Conservation (phyloP, 306 rosid genomes). For the Quercus wislizeni region DNA sequence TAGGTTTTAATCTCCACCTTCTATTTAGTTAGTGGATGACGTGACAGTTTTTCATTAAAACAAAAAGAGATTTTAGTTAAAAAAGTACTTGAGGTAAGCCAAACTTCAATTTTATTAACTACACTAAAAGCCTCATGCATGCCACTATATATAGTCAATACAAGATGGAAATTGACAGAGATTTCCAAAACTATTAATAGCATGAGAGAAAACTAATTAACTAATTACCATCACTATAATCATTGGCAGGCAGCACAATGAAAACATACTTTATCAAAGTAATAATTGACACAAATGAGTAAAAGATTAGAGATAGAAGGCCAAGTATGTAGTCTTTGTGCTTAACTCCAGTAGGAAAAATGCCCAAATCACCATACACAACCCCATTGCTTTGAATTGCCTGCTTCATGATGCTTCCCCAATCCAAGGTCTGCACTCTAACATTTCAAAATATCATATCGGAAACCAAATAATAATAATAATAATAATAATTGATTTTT, state of each 20-base stretch:
- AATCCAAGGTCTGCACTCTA: neutral
- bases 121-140: no score
- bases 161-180: no score
- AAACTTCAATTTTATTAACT: no score
- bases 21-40: no score
- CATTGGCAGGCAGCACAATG: slow-evolving; percentile 27
- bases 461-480: neutral
- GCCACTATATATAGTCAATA: no score
- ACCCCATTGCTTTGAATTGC: slow-evolving; percentile 29
- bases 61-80: no score
- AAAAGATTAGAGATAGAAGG: slow-evolving; percentile 16
- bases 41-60: no score
- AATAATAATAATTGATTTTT: neutral
- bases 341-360: slow-evolving; percentile 12
- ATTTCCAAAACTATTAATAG: no score
- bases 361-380: slow-evolving; percentile 29
- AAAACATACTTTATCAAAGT: slow-evolving; percentile 29
- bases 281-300: slow-evolving; percentile 17
- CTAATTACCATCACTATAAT: slow-evolving; percentile 25
- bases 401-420: slow-evolving; percentile 8
- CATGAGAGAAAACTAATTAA: no score
- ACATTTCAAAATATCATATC: no score
- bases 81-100: no score
- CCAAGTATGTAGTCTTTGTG: slow-evolving; percentile 25
- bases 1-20: no score